Base-by-base conservation (phyloP, 257 asterid genomes). In the Verbascum thapsus region DNA sequence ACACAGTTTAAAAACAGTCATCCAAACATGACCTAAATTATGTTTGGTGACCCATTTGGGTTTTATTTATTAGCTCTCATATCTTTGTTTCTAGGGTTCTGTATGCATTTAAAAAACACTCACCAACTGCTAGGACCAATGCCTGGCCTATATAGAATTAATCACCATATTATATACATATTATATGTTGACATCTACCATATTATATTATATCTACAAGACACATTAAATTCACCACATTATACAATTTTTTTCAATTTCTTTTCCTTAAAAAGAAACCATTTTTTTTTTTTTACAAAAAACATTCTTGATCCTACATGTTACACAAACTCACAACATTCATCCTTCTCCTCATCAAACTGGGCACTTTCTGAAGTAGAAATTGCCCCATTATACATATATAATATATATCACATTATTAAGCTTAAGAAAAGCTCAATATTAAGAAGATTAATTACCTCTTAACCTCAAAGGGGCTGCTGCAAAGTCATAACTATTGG, bases 401-500 rank as follows among this genome's bases (percentile, higher is more conserved):
- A 18, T 15, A 0, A 71, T 51, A n/a, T 48, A 18, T 23, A 2
- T 45, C 53, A 3, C 32, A 62, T 40, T 17, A 49, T 20, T 35
- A 40, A 35, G n/a, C 44, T 17, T n/a, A 1, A n/a, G 1, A 13
- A 18, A 8, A 30, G 19, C 59, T 23, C 13, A 48, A 61, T 10
- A 60, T 37, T 38, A 34, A 19, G 13, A 58, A 6, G 32, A n/a
- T 7, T 30, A 34, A 5, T n/a, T 26, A 26, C 32, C 32, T 26
- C 5, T 26, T 2, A 26, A 26, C 10, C 43, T 76, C 64, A 78
- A 32, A 87, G 86, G 1, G 98, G 98, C 66, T 91, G 81, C 63
- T 88, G 96, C 79, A 88, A 17, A 13, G 96, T 88, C 62, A 86
- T 83, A n/a, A 88, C 87, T 56, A 91, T 22, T 26, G 95, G 85